Evolutionary conservation across 306 rosid species (phyloP), one percentile per base, ranked within the genome.

Genomic region (Adenanthera pavonina): DNA sequence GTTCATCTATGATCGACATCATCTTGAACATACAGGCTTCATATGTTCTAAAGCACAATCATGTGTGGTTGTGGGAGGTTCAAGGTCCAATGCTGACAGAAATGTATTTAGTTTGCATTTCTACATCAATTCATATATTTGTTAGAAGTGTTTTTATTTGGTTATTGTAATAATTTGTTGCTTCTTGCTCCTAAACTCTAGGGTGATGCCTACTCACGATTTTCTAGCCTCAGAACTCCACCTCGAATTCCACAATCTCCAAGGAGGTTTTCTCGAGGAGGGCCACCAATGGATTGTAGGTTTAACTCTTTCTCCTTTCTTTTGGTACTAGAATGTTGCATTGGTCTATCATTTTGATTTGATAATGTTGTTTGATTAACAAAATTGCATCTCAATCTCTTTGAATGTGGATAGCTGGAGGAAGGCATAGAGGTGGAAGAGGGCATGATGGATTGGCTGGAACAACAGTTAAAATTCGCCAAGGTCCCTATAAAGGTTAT

Each of bases 1-100:
- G 80, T 96, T 96, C 84, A 84, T 96, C 72, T 89, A 75, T 78
- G 99, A 94, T 85, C 97, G 98, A 64, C 98, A 96, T 87, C 98
- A 96, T 87, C 93, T 94, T 84, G 99, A 96, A 86, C 99, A 96
- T 85, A 95, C 98, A 0, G 99, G 98, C 73, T 96, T 92, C 88
- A 92, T 96, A 67, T 96, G 99, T 87, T 94, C 87, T 62, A 96
- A 92, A 86, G 90, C 99, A 51, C 94, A 92, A n/a, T 90, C 94
- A 35, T 94, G 98, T 87, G 78, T 85, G 79, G 88, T 96, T 51
- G 99, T 96, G 52, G 99, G 99, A 60, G 99, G 99, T 78, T 96
- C 99, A 52, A 97, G 98, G 47, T 76, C 92, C 74, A 84, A 81
- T 78, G 96, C 95, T 60, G 93, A 92, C 78, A 90, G 97, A 96